phyloP scores from a whole-genome alignment of 2,329 filamentous ascomycete genomes.

The Fusarium verticillioides region DNA sequence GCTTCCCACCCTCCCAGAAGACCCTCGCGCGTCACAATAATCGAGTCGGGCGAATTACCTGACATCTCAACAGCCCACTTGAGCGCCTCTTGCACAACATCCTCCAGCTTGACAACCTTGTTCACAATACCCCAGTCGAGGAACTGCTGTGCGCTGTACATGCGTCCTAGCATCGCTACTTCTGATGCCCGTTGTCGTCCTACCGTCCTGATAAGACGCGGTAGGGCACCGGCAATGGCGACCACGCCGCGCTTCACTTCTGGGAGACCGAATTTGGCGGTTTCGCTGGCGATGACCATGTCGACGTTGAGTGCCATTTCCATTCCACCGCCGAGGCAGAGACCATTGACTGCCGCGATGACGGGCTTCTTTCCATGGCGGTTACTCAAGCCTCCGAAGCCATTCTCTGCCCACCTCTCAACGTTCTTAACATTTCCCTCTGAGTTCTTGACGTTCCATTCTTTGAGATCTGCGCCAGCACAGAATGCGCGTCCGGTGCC shows the following conservation, averaged over 20 bases:
- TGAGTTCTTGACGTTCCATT: constrained; percentile 64
- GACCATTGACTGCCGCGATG: constrained; percentile 78
- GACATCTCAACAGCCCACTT: constrained; percentile 70
- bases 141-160: constrained; percentile 69
- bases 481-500: constrained; percentile 73
- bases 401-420: constrained; percentile 52
- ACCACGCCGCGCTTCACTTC: constrained; percentile 77
- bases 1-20: constrained; percentile 79
- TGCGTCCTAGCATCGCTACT: constrained; percentile 73
- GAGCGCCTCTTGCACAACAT: constrained; percentile 68
- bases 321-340: constrained; percentile 77
- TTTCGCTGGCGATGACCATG: constrained; percentile 68
- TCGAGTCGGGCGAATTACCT: constrained; percentile 77
- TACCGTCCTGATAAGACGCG: constrained; percentile 70
- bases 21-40: constrained; percentile 79
- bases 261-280: constrained; percentile 73
- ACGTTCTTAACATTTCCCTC: constrained; percentile 51
- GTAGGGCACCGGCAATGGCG: constrained; percentile 74
- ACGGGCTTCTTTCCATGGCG: constrained; percentile 76
- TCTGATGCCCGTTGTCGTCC: constrained; percentile 76
- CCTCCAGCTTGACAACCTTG: constrained; percentile 56
- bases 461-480: constrained; percentile 74
- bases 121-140: constrained; percentile 77
- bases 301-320: constrained; percentile 80
- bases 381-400: constrained; percentile 73